A percentile compares a stretch with the other conserved stretches of the same genome.
These are phyloP conservation scores for Amaranthus tricolor DNA, from an alignment of 179 eudicot genomes.

Conservation along the genomic window DNA sequence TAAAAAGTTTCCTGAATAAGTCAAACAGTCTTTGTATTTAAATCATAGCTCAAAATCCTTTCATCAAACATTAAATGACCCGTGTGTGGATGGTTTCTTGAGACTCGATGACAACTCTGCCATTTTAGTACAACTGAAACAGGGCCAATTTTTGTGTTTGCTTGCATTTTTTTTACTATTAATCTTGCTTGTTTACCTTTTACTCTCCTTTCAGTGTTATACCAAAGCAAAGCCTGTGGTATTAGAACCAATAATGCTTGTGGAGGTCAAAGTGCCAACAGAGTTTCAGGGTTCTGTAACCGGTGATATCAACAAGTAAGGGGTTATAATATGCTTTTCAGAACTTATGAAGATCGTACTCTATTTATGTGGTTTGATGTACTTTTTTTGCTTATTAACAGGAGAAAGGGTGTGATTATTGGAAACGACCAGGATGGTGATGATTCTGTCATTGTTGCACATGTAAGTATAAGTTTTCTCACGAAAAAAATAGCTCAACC, in stretches of 20 bases:
- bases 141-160: no score
- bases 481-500: slow-evolving; percentile 13
- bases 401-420: slow-evolving; percentile 93
- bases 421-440: slow-evolving; percentile 96
- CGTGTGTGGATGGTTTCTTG: no score
- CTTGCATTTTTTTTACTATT: background rate
- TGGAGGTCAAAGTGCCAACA: slow-evolving; percentile 82
- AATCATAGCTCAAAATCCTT: no score
- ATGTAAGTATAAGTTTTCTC: slow-evolving; percentile 48
- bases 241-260: slow-evolving; percentile 92
- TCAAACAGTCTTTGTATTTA: background rate
- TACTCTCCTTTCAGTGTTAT: slow-evolving; percentile 59
- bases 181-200: background rate
- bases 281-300: slow-evolving; percentile 95
- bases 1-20: background rate
- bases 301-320: slow-evolving; percentile 92
- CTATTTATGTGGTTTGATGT: slow-evolving; percentile 13
- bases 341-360: background rate
- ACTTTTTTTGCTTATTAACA: slow-evolving; percentile 23
- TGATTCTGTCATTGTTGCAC: slow-evolving; percentile 79
- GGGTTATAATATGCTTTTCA: background rate
- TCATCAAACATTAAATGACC: no score
- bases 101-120: no score
- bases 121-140: no score
- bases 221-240: slow-evolving; percentile 76